Base-by-base conservation (phyloP, 1,284 basidiomycete species). In the Ganoderma sinense region DNA sequence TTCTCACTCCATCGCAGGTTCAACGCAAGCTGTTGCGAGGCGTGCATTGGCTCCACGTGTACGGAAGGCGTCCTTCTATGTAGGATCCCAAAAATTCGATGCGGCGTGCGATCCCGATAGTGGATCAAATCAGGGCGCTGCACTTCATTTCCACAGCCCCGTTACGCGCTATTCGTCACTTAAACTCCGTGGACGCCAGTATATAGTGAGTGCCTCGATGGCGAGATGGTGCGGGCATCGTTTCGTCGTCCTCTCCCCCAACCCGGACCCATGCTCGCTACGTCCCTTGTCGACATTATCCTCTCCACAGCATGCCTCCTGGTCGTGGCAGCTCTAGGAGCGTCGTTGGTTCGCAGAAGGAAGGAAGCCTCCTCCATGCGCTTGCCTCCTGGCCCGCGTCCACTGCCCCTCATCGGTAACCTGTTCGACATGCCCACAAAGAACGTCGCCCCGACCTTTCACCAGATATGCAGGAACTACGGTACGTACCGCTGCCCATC, bases 401-500 rank as follows among this genome's bases (percentile, higher is more conserved):
- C 64, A 2, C 55, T 71, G 11, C 72, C 70, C 18, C 41, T 73
- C 23, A 55, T 77, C 11, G 76, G 76, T 3, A 77, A 77, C 40
- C 26, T 73, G 1, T 43, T 70, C 16, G 72, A 76, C 39, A 43
- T 75, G 31, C 74, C 75, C 1, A 71, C 45, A 2, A 69, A 69
- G 40, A 48, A 70, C 16, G 45, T 67, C 2, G 72, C 68, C 6
- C 62, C 65, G 13, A 65, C 61, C 4, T 73, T 75, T 41, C 20
- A 58, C 4, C 43, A 70, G 18, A 68, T 74, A 40, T 65, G 69
- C 5, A 51, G 68, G 41, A 62, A 73, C 60, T 76, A 73, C 51
- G 76, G 76, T 70, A 31, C 48, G 73, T 64, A 18, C 10, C n/a
- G 11, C n/a, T 13, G 16, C 14, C 4, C 41, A 20, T 14, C 26